Base-by-base conservation (phyloP, 495 filamentous ascomycete genomes). In the Hypomontagnella monticulosa region DNA sequence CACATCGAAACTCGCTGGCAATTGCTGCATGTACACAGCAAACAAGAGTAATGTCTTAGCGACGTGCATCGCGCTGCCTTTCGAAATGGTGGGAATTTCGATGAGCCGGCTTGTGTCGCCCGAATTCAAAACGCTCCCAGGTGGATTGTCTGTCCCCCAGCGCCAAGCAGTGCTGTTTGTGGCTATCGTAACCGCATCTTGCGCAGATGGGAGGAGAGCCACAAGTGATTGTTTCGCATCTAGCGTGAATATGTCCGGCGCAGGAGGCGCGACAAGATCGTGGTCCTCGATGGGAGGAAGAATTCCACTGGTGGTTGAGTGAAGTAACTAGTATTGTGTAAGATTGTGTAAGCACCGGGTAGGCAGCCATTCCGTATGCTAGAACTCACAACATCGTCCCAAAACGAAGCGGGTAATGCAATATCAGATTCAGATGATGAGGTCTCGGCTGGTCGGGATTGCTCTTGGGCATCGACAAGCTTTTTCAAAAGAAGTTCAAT, bases 21-120 rank as follows among this genome's bases (percentile, higher is more conserved):
- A 38, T 36, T 57, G 53, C 18, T 57, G 53, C 53, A 57, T 57
- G 53, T 44, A 57, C 30, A 57, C 16, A 11, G 53, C 53, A 14
- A 42, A 43, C 10, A 43, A 34, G 5, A 57, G 20, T 19, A 57
- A 44, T 12, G 40, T 44, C 19, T 43, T 41, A 19, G 53, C 38
- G 18, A 57, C 10, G 19, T 34, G 15, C 10, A 57, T 42, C 9
- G 53, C 33, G 16, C 38, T 57, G n/a, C 53, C 53, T 30, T 18
- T 41, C 40, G 53, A 18, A 3, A 49, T 49, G 3, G 46, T n/a
- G 34, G 12, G n/a, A 10, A 34, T 49, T 4, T 49, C 46, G 8
- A 49, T 14, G 27, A 49, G 30, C 46, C 16, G 46, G 27, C 15
- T 8, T 18, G 46, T 9, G 12, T 49, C 46, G 14, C 4, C 10